These are phyloP conservation scores for Leishmania tropica DNA, from an alignment of 208 protist genomes.

Conservation along the genomic window DNA sequence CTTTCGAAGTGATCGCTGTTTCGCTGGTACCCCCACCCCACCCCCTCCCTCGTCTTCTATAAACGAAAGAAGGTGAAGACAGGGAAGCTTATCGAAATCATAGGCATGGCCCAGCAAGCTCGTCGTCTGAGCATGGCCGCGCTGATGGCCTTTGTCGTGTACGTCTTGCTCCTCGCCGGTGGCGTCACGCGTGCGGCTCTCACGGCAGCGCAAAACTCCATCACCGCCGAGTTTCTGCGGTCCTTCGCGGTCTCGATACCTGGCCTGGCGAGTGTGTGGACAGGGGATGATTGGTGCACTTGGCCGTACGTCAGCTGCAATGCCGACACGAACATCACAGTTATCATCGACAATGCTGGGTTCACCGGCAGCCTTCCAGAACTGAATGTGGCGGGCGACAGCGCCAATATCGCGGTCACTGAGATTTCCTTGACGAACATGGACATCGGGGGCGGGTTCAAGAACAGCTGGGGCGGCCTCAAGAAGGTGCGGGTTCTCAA, in stretches of 20 bases:
- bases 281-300: slow-evolving; percentile 11
- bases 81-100: background rate
- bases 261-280: slow-evolving; percentile 7
- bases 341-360: slow-evolving; percentile 9
- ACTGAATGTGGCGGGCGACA: background rate
- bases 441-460: slow-evolving; percentile 20
- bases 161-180: background rate
- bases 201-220: slow-evolving; percentile 3
- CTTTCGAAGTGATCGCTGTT: background rate
- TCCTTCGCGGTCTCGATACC: slow-evolving; percentile 13
- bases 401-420: slow-evolving; percentile 5
- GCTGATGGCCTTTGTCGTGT: slow-evolving; percentile 3
- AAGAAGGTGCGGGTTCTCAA: slow-evolving; percentile 1
- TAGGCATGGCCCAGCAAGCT: background rate
- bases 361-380: slow-evolving; percentile 9
- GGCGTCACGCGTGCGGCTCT: background rate
- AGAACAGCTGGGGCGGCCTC: slow-evolving; percentile 17
- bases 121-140: background rate
- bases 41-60: background rate
- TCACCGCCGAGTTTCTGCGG: slow-evolving; percentile 19
- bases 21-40: background rate
- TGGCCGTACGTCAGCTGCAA: slow-evolving; percentile 19
- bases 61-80: background rate
- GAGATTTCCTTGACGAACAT: slow-evolving; percentile 9
- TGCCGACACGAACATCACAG: background rate